phyloP scores from a whole-genome alignment of 495 filamentous ascomycete species.

The Penicillium pancosmium region DNA sequence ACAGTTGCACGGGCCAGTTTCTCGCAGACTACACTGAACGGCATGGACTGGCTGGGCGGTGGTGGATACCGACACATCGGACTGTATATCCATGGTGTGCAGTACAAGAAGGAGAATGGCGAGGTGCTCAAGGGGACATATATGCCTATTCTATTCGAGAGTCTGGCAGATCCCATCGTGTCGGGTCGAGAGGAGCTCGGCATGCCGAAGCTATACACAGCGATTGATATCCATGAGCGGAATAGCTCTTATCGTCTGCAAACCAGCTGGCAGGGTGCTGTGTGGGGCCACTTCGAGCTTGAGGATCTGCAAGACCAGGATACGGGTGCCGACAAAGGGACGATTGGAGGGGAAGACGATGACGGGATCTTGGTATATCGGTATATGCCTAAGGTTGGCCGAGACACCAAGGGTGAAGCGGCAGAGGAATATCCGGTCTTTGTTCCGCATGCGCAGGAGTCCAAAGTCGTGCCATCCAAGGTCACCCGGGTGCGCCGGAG shows the following conservation, averaged over 20 bases:
- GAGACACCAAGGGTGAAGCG: conserved; percentile 38
- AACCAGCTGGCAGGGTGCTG: conserved; percentile 51
- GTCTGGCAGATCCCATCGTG: conserved; percentile 54
- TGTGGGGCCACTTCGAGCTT: conserved; percentile 45
- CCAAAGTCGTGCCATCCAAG: conserved; percentile 36
- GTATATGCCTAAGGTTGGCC: conserved; percentile 51
- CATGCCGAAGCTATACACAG: conserved; percentile 57
- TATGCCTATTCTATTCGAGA: conserved; percentile 57
- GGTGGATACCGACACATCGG: conserved; percentile 57
- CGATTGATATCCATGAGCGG: conserved; percentile 46
- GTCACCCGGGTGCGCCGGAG: conserved; percentile 36
- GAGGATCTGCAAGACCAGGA: conserved; percentile 42
- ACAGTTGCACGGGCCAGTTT: conserved; percentile 56
- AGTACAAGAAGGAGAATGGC: conserved; percentile 55
- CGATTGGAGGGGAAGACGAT: conserved; percentile 36
- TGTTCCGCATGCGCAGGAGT: conserved; percentile 40
- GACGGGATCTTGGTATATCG: conserved; percentile 46
- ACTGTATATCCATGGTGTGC: conserved; percentile 60
- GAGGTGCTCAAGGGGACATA: conserved; percentile 51
- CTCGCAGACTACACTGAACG: conserved; percentile 47
- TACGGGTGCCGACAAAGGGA: conserved; percentile 26
- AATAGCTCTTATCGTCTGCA: conserved; percentile 39
- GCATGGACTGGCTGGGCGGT: conserved; percentile 59
- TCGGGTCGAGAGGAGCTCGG: conserved; percentile 58
- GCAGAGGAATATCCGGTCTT: conserved; percentile 51